Evolutionary conservation across 148 eudicot species (phyloP).

Genomic region (Pouteria glomerata): DNA sequence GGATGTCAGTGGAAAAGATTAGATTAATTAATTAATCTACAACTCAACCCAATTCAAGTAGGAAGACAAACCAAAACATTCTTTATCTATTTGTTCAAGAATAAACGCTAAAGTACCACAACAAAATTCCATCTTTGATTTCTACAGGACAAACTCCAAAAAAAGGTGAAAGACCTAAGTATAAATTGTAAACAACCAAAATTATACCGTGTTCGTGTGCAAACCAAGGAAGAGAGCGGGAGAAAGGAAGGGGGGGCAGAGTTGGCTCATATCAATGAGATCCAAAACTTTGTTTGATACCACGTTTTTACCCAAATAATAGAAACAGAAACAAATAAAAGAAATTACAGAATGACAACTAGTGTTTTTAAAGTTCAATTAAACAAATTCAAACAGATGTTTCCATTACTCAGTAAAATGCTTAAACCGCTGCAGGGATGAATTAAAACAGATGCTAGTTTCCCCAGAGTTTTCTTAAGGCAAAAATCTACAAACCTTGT

Average conservation of each 20-base stretch:
- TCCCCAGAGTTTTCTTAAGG: neutral
- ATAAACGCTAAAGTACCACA: neutral
- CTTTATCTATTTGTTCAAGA: neutral
- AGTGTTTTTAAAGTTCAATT: neutral
- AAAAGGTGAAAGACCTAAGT: too few relatives aligned
- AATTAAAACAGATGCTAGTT: neutral
- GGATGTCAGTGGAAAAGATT: neutral
- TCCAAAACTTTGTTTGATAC: neutral
- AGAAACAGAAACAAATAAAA: too few relatives aligned
- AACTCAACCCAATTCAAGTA: neutral
- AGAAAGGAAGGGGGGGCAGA: too few relatives aligned
- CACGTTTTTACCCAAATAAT: neutral
- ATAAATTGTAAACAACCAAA: neutral
- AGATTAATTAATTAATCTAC: neutral
- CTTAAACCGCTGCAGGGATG: neutral
- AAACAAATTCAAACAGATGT: neutral
- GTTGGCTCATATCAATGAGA: neutral
- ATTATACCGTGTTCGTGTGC: neutral
- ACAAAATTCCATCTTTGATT: neutral
- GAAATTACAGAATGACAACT: neutral
- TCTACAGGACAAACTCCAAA: neutral
- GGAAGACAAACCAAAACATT: neutral
- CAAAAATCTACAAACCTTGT: constrained; percentile 27
- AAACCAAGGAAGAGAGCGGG: too few relatives aligned
- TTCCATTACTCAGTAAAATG: neutral